Percentiles rank a stretch among this genome's conserved stretches.
Conservation (phyloP, 179 eudicot genomes). For the Silene coronaria region DNA sequence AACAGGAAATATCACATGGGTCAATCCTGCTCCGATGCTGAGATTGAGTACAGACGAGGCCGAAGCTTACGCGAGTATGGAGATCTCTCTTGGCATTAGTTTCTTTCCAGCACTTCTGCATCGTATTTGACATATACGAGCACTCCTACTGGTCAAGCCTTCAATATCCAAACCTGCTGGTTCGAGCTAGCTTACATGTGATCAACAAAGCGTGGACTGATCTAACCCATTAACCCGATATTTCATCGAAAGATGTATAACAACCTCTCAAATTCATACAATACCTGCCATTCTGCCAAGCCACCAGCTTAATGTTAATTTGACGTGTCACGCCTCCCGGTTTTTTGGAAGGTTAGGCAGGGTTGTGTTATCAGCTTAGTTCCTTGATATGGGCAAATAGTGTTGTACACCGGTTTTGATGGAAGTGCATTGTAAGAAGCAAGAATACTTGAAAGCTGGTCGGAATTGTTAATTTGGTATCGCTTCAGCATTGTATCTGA, state of each 20-base stretch:
- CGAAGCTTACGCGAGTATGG: constrained; percentile 64
- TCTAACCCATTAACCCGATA: constrained; percentile 2
- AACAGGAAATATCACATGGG: constrained; percentile 56
- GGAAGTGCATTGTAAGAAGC: neutral
- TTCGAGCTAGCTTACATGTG: constrained; percentile 22
- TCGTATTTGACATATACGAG: neutral
- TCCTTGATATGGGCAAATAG: constrained; percentile 18
- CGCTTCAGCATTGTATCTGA: no score
- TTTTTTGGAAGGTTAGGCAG: neutral
- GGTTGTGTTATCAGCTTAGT: constrained; percentile 14
- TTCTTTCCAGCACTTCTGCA: no score
- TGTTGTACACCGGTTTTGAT: constrained; percentile 13
- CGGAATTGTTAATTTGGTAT: no score
- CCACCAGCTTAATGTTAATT: neutral
- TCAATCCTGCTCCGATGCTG: constrained; percentile 82
- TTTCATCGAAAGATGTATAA: no score
- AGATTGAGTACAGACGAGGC: constrained; percentile 88
- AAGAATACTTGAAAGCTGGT: no score
- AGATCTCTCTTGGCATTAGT: constrained; percentile 31
- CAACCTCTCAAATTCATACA: constrained; percentile 7
- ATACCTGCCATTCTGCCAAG: constrained; percentile 17
- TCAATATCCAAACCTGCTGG: constrained; percentile 19
- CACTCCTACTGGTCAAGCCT: constrained; percentile 12
- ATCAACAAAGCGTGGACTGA: constrained; percentile 2
- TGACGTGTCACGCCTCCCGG: neutral